Evolutionary conservation across 371 early-diverging fungal genomes (phyloP), one percentile per base, ranked within the genome.

Genomic region (Apophysomyces trapeziformis): DNA sequence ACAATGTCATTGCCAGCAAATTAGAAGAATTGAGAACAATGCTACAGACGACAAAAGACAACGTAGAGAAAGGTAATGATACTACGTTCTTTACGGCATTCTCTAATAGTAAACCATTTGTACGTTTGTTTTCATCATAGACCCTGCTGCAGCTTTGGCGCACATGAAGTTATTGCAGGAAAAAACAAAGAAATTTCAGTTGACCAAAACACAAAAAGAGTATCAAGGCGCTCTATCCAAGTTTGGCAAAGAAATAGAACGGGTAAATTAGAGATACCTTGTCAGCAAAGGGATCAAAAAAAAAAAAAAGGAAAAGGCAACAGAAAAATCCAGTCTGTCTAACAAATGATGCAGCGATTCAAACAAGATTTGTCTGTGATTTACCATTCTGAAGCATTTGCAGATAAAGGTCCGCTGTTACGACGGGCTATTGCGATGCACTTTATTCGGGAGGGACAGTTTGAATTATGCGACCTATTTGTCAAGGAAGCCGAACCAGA

Each of bases 381-480:
- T 35, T 78, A 81, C 72, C 84, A 87, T 58, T 88, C 90, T 45
- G 82, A 77, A 63, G 88, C 90, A n/a, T 91, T 94, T 65, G 86
- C 83, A 36, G 82, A 84, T 44, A 91, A 91, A 69, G 83, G 85
- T 7, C 67, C 77, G 5, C 66, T 87, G 32, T 67, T 96, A 39
- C 71, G 80, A 45, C 80, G 78, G 32, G 80, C 92, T 8, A 71
- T 96, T 18, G 87, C 88, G 5, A 63, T 82, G 64, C 96, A 96
- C 64, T 92, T 96, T 69, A 84, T 96, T 38, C 85, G 96, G n/a
- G 89, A 95, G 73, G 97, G 97, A 16, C 84, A 91, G 45, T 96
- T 94, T 71, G 89, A 86, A 16, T 69, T 93, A 16, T 93, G 87
- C 21, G 85, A 89, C 35, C 69, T 79, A 9, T 90, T 91, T 65